Base-by-base conservation (phyloP, 108 stramenopile species). In the Nitzschia sp. region DNA sequence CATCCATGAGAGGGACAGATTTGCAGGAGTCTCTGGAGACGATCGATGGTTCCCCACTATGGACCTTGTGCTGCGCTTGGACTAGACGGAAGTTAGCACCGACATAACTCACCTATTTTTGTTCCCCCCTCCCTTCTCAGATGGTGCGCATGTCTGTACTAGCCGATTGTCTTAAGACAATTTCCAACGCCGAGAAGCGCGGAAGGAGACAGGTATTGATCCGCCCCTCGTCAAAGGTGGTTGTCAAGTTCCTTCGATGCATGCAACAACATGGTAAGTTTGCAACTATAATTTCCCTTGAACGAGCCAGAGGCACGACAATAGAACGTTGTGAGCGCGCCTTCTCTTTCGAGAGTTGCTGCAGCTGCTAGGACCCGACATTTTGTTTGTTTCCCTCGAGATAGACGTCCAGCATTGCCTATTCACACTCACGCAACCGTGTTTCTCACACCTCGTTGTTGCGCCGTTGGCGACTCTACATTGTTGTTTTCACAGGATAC, bases 181-280 rank as follows among this genome's bases (percentile, higher is more conserved):
- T 99, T 83, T 94, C 96, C 83, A 99, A 99, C 90, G 99, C 99
- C 49, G 99, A 99, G 81, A 98, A 99, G 94, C 98, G 98, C 70
- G 99, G 99, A 72, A 97, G 98, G 80, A 74, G 97, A 64, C 99
- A 99, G 83, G 98, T 98, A 29, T 81, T 99, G 58, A 93, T 99
- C 84, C 96, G 99, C 42, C 99, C 99, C 49, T 95, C 91, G 47
- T 97, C 97, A 62, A 99, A 99, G 97, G 99, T 99, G 54, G 89
- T 99, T 59, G 80, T 99, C 79, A 98, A 99, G 90, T 99, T 99
- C 88, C 92, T 99, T 81, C 95, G 95, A 76, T 88, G 89, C 66
- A 99, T 99, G 99, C 99, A 99, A 92, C 91, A 96, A 82, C 90
- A 99, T 85, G 99, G 97, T 98, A 81, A 86, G 38, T 42, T 89